Evolutionary conservation across 2,329 filamentous ascomycete species (phyloP), one percentile per base, ranked within the genome.

Genomic region (Penicillium fuscoglaucum): DNA sequence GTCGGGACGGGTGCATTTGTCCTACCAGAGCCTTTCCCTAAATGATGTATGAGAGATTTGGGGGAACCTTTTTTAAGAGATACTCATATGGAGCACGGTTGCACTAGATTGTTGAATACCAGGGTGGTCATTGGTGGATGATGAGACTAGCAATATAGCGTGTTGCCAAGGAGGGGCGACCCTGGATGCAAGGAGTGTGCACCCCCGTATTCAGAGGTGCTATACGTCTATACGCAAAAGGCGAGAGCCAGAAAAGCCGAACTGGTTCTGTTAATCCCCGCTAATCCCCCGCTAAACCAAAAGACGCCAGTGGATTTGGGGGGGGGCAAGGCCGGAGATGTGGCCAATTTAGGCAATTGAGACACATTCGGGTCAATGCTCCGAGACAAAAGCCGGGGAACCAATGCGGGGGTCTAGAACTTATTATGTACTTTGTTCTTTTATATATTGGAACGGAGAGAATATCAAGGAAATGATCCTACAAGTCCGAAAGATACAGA

Each of bases 351-450:
- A 15, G 49, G 33, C 6, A 28, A 46, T 47, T 43, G 48, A 54
- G 43, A 35, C 29, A 21, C 1, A 13, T 43, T 56, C 54, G 15
- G 51, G 51, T 37, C n/a, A 58, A 55, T 48, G 29, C 51, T 55
- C 55, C 55, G 55, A 33, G 47, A 33, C 53, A 49, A 56, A 44
- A 50, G 19, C 54, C 40, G 48, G 48, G 48, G 54, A 35, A 55
- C 35, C 51, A 52, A 52, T 52, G 53, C 53, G 29, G 45, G 48
- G 51, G 51, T 47, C 26, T 28, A 45, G 40, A 43, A 24, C 21
- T 24, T 43, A 15, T 26, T 41, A 21, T 21, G 19, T 21, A 41
- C 39, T 40, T 40, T 19, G 26, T 17, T 21, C 19, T 4, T 24
- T 24, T 8, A 24, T 24, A 41, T 24, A 43, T 43, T 35, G 33